Base-by-base conservation (phyloP, 257 asterid species). In the Fraxinus anomala region DNA sequence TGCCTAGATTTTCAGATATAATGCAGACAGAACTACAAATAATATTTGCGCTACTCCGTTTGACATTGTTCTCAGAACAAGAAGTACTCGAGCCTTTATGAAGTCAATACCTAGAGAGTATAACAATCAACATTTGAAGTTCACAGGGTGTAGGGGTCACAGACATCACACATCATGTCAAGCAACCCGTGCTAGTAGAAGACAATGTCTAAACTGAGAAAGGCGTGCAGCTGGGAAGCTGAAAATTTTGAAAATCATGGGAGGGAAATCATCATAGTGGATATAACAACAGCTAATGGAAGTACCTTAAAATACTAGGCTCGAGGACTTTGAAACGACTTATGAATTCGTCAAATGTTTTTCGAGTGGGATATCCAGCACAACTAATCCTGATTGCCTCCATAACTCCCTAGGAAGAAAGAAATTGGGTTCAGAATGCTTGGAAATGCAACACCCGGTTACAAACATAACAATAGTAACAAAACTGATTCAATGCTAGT, bases 381-480 rank as follows among this genome's bases (percentile, higher is more conserved):
- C 98, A 94, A 81, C 98, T 94, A 76, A 94, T 94, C 85, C 98
- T 90, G 82, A 94, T 92, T 67, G 98, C 98, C 83, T 94, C 98
- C 96, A 94, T 81, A 47, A 94, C 97, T 72, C 98, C 97, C 98
- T 94, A 86, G 51, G 84, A 82, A 78, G 30, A 37, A 34, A 49
- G 59, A 33, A 19, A 23, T 61, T 78, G 67, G 65, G 73, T 80
- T 78, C 67, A 47, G 36, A 83, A 72, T 47, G 73, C 70, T 71
- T 74, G 72, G 19, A 21, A 70, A 76, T 66, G 70, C 66, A 75
- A 80, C 65, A 74, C 39, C 36, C 23, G 75, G 65, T 34, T 31
- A 31, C 40, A 74, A 56, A 61, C 54, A 73, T 39, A 77, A 69
- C 24, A 30, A 34, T 21, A 30, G 44, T 14, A 54, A 56, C 72